Evolutionary conservation across 2,329 filamentous ascomycete species (phyloP), one percentile per base, ranked within the genome.

Genomic region (Trichoderma harzianum): DNA sequence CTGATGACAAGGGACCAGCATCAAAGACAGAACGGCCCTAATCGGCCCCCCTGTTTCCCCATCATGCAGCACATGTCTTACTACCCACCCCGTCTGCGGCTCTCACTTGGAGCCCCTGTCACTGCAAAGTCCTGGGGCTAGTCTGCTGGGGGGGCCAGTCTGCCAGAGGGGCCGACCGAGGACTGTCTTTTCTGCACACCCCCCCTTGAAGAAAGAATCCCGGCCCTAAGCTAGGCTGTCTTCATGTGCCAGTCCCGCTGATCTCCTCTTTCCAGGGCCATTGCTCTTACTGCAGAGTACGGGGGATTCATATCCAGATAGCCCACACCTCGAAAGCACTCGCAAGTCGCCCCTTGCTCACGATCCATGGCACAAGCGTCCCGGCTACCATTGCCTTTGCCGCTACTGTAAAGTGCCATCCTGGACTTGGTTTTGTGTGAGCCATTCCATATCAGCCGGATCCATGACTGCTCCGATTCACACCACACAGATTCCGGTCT

Each of bases 181-280:
- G 71, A 36, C 12, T 39, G 36, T 18, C 53, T 30, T 57, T 66
- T 43, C 67, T 61, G 62, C 61, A 72, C 61, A 34, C 68, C 66
- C 71, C 57, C 51, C 67, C 55, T 28, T 69, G 60, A 21, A 36
- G 26, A 61, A 55, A 26, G 39, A 66, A 69, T 68, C 71, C 66
- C 66, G 71, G 39, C 55, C 62, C 62, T 55, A 51, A 39, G 51
- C 60, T 63, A 71, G 71, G 47, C 71, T 36, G n/a, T 72, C 71
- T 71, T 61, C 69, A 72, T 72, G 71, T 70, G 68, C 61, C 61
- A 67, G 71, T 55, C 69, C 71, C 71, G 71, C 71, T 72, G 71
- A 72, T 71, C 71, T 72, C 71, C 62, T 72, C 61, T 68, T 47
- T 51, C 61, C 69, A 68, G 36, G 68, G 62, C 68, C 36, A 53